Evolutionary conservation across 2,329 filamentous ascomycete species (phyloP).

Genomic region (Aspergillus vadensis): DNA sequence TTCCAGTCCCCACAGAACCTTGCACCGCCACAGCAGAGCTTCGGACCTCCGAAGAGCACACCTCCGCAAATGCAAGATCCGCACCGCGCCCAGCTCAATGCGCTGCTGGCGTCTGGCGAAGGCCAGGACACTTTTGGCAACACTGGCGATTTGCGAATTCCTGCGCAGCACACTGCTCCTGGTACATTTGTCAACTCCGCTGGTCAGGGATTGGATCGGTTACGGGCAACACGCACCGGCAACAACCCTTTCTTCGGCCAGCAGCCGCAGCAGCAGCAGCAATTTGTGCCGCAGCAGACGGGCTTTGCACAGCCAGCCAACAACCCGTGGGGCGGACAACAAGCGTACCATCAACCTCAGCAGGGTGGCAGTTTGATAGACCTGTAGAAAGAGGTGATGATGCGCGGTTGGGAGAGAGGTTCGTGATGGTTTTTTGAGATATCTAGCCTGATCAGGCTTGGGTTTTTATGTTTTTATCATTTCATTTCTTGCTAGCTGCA

Average conservation of each 20-base stretch:
- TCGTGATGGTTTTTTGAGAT: constrained; percentile 1
- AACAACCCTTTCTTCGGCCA: constrained; percentile 88
- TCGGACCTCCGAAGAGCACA: constrained; percentile 36
- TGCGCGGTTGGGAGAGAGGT: neutral
- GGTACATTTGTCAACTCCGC: constrained; percentile 97
- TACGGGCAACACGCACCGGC: constrained; percentile 69
- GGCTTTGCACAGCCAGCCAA: constrained; percentile 46
- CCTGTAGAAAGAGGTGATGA: constrained; percentile 42
- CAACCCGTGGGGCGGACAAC: constrained; percentile 60
- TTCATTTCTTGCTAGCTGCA: constrained; percentile 14
- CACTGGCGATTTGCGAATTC: constrained; percentile 92
- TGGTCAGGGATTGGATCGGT: constrained; percentile 71
- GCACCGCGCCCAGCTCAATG: constrained; percentile 75
- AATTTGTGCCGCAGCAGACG: constrained; percentile 53
- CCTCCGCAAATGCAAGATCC: constrained; percentile 50
- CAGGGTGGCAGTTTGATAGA: constrained; percentile 64
- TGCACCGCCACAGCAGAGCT: constrained; percentile 27
- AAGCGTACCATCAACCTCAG: constrained; percentile 46
- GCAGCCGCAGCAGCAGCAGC: constrained; percentile 56
- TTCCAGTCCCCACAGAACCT: constrained; percentile 45
- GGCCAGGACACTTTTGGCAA: constrained; percentile 98
- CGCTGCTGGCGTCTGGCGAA: constrained; percentile 81
- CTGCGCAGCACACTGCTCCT: constrained; percentile 92
- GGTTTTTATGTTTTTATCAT: constrained; percentile 7
- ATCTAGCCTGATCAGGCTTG: constrained; percentile 5